Evolutionary conservation across 345 rosid genomes (phyloP).

Genomic region (Balakata baccata): DNA sequence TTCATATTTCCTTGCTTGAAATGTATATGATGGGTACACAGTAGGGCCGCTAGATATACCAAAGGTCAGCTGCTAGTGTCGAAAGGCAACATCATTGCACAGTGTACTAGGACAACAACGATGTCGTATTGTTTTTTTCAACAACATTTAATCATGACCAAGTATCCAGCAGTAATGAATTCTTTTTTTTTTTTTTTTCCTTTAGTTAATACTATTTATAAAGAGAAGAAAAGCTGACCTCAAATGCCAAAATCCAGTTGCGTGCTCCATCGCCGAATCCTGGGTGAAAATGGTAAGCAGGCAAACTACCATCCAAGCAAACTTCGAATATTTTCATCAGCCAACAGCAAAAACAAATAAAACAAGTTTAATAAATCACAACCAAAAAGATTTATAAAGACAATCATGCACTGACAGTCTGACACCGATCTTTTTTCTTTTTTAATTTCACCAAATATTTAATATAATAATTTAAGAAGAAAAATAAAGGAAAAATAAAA

Average conservation of each 20-base stretch:
- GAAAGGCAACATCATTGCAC: slow-evolving; percentile 16
- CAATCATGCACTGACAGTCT: too few species aligned
- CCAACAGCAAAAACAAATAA: background rate
- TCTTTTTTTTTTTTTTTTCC: too few species aligned
- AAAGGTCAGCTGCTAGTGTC: background rate
- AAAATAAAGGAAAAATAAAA: too few species aligned
- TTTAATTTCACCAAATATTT: too few species aligned
- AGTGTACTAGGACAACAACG: slow-evolving; percentile 7
- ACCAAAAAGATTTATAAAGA: too few species aligned
- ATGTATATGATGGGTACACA: too few species aligned
- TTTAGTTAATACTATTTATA: too few species aligned
- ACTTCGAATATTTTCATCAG: slow-evolving; percentile 31
- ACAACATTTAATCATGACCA: background rate
- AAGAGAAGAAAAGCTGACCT: slow-evolving; percentile 41
- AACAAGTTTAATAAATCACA: too few species aligned
- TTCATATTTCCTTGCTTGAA: too few species aligned
- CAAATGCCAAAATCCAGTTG: slow-evolving; percentile 90
- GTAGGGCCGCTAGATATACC: too few species aligned
- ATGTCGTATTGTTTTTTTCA: slow-evolving; percentile 14
- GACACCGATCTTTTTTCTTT: too few species aligned
- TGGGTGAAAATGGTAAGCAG: slow-evolving; percentile 74
- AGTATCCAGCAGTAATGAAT: background rate
- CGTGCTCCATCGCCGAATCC: slow-evolving; percentile 75
- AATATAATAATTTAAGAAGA: too few species aligned
- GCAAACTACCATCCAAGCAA: slow-evolving; percentile 93